Percentiles rank a stretch among this genome's conserved stretches.
Evolutionary conservation across 225 moss, liverwort and hornwort genomes (phyloP).

Genomic region (Physcomitrellopsis africana): DNA sequence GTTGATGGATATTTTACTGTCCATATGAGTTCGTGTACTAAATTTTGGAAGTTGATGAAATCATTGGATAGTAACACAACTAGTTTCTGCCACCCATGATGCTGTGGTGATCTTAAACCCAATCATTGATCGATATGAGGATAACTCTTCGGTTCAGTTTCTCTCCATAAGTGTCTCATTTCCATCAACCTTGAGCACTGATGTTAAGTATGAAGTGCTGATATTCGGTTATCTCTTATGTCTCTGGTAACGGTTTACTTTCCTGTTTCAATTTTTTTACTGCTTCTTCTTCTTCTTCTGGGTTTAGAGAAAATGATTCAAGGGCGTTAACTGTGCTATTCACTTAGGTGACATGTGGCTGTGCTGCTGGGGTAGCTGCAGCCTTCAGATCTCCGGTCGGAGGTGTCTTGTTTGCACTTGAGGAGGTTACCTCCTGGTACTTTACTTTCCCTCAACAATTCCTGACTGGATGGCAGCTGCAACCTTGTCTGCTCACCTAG

Average conservation of each 20-base stretch:
- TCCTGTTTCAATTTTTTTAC: too few relatives aligned
- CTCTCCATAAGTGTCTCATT: slow-evolving; percentile 10
- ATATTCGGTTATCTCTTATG: neutral
- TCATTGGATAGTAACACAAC: slow-evolving; percentile 3
- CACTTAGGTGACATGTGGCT: slow-evolving; percentile 95
- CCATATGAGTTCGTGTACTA: neutral
- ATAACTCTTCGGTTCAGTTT: neutral
- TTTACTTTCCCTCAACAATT: slow-evolving; percentile 21
- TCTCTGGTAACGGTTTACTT: slow-evolving; percentile 4
- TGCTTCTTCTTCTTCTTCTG: neutral
- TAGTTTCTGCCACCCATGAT: slow-evolving; percentile 4
- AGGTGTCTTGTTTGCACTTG: slow-evolving; percentile 97
- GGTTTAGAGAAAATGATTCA: slow-evolving; percentile 22
- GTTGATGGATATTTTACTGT: slow-evolving; percentile 7
- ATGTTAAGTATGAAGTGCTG: slow-evolving; percentile 6
- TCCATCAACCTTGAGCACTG: slow-evolving; percentile 1
- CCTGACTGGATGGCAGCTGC: neutral
- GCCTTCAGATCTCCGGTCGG: slow-evolving; percentile 99
- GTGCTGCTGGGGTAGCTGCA: slow-evolving; percentile 99
- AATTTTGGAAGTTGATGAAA: slow-evolving; percentile 2
- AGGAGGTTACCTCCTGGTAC: slow-evolving; percentile 99
- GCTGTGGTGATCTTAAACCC: neutral
- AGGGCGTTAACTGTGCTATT: slow-evolving; percentile 35
- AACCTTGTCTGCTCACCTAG: slow-evolving; percentile 18
- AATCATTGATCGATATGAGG: neutral